A percentile compares a stretch with the other conserved stretches of the same genome.
Conservation (phyloP, 2,329 filamentous ascomycete genomes). For the Fusarium sp. region DNA sequence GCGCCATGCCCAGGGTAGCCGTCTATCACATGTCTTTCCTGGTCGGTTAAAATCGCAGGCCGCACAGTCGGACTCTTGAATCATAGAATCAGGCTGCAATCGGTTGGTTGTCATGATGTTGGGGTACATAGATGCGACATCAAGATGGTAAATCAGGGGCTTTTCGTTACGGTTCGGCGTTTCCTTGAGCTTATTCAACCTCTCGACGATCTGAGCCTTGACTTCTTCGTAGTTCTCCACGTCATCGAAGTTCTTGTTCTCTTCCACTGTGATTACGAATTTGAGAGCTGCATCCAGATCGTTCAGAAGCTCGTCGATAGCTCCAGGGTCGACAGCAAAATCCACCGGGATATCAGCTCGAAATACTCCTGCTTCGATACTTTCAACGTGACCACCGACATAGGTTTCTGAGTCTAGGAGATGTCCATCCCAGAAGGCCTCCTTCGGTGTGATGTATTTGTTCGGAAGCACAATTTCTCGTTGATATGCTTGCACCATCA, state of each 20-base stretch:
- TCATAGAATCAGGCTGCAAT: constrained; percentile 98
- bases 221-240: constrained; percentile 86
- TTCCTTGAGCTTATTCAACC: constrained; percentile 78
- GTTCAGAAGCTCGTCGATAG: constrained; percentile 86
- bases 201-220: constrained; percentile 81
- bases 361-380: constrained; percentile 98
- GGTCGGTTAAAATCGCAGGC: constrained; percentile 98
- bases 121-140: constrained; percentile 99
- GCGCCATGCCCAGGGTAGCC: constrained; percentile 97
- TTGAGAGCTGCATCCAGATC: constrained; percentile 91
- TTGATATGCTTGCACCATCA: constrained; percentile 98
- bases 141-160: constrained; percentile 96
- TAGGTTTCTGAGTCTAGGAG: constrained; percentile 97
- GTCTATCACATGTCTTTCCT: constrained; percentile 94
- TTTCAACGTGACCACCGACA: constrained; percentile 97
- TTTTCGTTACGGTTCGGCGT: constrained; percentile 87
- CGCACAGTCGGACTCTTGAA: constrained; percentile 93
- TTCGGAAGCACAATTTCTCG: constrained; percentile 94
- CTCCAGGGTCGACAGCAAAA: constrained; percentile 88
- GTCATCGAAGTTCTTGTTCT: constrained; percentile 84
- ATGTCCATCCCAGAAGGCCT: constrained; percentile 97
- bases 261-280: constrained; percentile 88
- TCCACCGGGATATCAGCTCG: constrained; percentile 94
- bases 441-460: constrained; percentile 91
- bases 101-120: constrained; percentile 99